phyloP scores from a whole-genome alignment of 306 rosid species.

The Luffa acutangula region DNA sequence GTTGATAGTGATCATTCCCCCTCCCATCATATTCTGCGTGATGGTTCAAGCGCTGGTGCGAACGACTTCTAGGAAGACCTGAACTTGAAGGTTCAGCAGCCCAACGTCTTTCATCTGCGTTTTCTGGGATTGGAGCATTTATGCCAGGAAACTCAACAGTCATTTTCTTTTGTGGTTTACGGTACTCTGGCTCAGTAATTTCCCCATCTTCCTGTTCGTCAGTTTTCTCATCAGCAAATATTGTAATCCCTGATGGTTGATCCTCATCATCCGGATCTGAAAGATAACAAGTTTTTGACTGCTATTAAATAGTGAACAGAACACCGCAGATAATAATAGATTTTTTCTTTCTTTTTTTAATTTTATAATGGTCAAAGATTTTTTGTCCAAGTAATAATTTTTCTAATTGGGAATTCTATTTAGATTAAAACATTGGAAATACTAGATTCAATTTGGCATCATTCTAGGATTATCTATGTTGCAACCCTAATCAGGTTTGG shows the following conservation, averaged over 20 bases:
- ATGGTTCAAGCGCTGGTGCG: conserved; percentile 33
- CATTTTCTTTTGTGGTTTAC: conserved; percentile 43
- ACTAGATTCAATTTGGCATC: neutral
- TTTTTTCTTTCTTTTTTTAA: neutral
- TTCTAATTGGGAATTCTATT: neutral
- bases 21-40: conserved; percentile 38
- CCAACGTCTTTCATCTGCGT: conserved; percentile 74
- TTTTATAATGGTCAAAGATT: neutral
- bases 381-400: neutral
- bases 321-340: neutral
- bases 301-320: neutral
- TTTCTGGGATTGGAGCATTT: conserved; percentile 81
- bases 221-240: conserved; percentile 46
- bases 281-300: conserved; percentile 11
- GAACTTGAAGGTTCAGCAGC: conserved; percentile 29
- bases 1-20: conserved; percentile 46
- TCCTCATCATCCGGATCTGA: conserved; percentile 68
- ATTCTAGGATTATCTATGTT: neutral
- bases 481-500: neutral
- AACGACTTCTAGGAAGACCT: conserved; percentile 39
- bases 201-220: conserved; percentile 89
- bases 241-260: conserved; percentile 87
- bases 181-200: conserved; percentile 41
- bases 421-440: neutral
- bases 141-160: conserved; percentile 73